Base-by-base conservation (phyloP, 257 asterid species). In the Gentiana straminea region DNA sequence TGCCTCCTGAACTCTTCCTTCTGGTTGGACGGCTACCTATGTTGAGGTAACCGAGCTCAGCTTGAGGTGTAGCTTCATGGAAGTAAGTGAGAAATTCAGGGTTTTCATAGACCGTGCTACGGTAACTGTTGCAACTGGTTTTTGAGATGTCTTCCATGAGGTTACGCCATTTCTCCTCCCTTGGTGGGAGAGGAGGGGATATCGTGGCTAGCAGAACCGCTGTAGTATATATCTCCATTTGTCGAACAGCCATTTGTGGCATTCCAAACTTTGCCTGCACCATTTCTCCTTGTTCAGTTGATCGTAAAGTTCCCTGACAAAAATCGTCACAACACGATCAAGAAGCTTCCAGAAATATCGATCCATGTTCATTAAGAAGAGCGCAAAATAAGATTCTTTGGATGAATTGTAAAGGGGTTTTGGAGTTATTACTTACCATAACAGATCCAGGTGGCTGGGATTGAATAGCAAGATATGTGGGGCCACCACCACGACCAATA, bases 281-380 rank as follows among this genome's bases (percentile, higher is more conserved):
- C 98, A 91, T 91, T 80, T 91, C 98, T 64, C 98, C 98, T 77
- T 91, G 98, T 61, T 91, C 98, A 0, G 96, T 91, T 51, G 96
- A 84, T 56, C 98, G 75, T 3, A 91, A 81, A 15, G 95, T 77
- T 37, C 98, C 98, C 98, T 89, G 81, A 52, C 49, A 43, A 59
- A 24, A 24, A 24, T 24, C 24, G 47, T 50, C 33, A 7, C 34
- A 60, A 54, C 12, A 12, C 47, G 12, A 41, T 10, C 49, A n/a
- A 41, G 9, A 41, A 5, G 9, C 6, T 41, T 4, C 9, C 46
- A 41, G 46, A 41, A 10, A 41, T 24, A 24, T 24, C 8, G 7
- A 41, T 4, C 9, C 46, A 41, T 41, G 46, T 10, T 41, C 46
- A 3, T 41, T 41, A 5, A 10, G 9, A 41, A 41, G 44, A 2